Conservation (phyloP, 371 early-diverging fungal genomes). For the Rhizopus delemar region DNA sequence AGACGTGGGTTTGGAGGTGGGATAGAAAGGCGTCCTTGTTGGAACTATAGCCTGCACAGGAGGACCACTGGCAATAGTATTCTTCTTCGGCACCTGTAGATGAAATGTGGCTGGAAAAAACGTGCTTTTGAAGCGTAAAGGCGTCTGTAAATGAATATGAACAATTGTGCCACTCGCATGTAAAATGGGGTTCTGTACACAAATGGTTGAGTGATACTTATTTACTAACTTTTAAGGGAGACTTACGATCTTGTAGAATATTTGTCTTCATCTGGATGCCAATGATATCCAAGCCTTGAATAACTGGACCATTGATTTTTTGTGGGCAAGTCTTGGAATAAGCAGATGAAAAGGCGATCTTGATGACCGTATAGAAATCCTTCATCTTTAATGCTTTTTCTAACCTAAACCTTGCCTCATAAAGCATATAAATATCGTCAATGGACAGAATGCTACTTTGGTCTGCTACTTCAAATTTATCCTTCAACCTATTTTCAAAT, state of each 20-base stretch:
- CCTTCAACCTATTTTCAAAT: constrained; percentile 37
- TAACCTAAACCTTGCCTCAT: constrained; percentile 49
- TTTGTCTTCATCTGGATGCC: constrained; percentile 39
- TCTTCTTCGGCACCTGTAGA: not conserved
- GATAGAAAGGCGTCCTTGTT: constrained; percentile 20
- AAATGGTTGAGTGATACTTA: not conserved
- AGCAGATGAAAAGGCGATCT: constrained; percentile 41
- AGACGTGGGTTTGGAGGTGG: constrained; percentile 25
- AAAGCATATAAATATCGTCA: constrained; percentile 48
- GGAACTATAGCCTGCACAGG: not conserved
- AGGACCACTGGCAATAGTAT: constrained; percentile 3
- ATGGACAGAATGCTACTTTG: constrained; percentile 38
- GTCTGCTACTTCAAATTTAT: constrained; percentile 48
- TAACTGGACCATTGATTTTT: constrained; percentile 20
- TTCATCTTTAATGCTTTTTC: constrained; percentile 49
- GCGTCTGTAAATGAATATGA: constrained; percentile 48
- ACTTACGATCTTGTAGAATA: constrained; percentile 40
- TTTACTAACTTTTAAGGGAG: not conserved
- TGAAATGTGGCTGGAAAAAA: constrained; percentile 42
- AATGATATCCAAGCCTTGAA: constrained; percentile 32
- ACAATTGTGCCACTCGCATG: constrained; percentile 58
- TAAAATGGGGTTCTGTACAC: constrained; percentile 13
- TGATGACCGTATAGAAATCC: constrained; percentile 45
- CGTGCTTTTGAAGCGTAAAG: constrained; percentile 48
- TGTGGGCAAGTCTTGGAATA: not conserved